Conservation (phyloP, 2,329 filamentous ascomycete species). For the Sporothrix schenckii region DNA sequence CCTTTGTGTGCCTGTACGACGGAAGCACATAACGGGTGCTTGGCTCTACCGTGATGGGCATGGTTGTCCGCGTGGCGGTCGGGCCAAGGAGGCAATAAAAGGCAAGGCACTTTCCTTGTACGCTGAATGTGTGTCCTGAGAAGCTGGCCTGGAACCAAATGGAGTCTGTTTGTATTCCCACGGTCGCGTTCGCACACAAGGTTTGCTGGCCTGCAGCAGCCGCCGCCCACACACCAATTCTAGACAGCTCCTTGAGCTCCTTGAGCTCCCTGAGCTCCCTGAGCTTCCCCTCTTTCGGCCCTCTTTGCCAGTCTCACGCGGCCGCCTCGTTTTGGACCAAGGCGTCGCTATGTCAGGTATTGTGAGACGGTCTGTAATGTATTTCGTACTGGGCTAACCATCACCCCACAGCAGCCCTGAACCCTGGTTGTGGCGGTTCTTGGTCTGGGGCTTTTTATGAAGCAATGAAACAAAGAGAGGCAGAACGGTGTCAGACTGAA, state of each 20-base stretch:
- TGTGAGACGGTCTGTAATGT: not conserved
- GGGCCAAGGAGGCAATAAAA: slow-evolving; percentile 16
- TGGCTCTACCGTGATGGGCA: not conserved
- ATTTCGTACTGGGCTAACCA: not conserved
- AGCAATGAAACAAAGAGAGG: not conserved
- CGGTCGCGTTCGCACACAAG: too few species aligned
- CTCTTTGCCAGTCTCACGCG: slow-evolving; percentile 12
- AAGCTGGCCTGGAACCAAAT: not conserved
- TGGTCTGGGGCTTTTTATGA: slow-evolving; percentile 21
- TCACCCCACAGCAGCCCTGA: slow-evolving; percentile 13
- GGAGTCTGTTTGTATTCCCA: not conserved
- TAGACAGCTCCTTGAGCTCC: not conserved
- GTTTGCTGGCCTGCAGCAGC: not conserved
- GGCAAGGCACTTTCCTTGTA: slow-evolving; percentile 7
- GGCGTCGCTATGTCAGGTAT: not conserved
- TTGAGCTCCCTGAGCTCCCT: too few species aligned
- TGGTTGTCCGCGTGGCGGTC: slow-evolving; percentile 2
- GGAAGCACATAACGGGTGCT: not conserved
- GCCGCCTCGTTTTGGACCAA: slow-evolving; percentile 3
- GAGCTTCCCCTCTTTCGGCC: not conserved
- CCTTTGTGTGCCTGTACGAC: not conserved
- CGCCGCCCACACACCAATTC: not conserved
- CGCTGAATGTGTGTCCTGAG: not conserved
- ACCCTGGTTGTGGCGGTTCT: slow-evolving; percentile 10
- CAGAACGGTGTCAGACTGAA: not conserved